Evolutionary conservation across 2,329 filamentous ascomycete species (phyloP).

Genomic region (Bipolaris bicolor): DNA sequence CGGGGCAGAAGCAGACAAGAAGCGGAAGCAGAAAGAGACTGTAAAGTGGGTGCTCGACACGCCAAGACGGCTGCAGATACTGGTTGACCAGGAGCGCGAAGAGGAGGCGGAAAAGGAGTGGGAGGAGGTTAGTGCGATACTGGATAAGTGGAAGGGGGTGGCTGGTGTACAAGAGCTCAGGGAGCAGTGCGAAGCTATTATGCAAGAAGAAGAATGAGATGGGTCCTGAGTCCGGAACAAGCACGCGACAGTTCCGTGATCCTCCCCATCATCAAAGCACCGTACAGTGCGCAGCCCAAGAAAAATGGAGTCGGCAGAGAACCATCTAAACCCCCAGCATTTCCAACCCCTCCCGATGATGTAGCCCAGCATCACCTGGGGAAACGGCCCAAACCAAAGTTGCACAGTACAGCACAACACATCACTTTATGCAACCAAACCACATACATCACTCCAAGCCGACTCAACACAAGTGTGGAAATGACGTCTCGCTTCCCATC

Average conservation of each 20-base stretch:
- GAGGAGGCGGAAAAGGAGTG: conserved; percentile 65
- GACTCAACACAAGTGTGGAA: too few relatives aligned
- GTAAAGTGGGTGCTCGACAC: conserved; percentile 68
- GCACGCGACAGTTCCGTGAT: background rate
- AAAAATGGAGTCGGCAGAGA: too few relatives aligned
- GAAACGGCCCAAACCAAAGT: too few relatives aligned
- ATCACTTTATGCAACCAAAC: too few relatives aligned
- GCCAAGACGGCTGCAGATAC: conserved; percentile 63
- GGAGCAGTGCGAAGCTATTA: conserved; percentile 45
- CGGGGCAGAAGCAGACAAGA: conserved; percentile 38
- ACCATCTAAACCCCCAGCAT: too few relatives aligned
- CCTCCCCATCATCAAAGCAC: too few relatives aligned
- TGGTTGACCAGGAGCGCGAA: conserved; percentile 65
- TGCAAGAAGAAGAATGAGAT: conserved; percentile 31
- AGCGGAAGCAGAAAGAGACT: conserved; percentile 58
- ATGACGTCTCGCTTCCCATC: too few relatives aligned
- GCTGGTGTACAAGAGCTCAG: conserved; percentile 51
- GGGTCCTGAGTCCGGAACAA: conserved; percentile 33
- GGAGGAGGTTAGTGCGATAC: conserved; percentile 48
- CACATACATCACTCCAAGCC: too few relatives aligned
- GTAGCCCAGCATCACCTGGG: too few relatives aligned
- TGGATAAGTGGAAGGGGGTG: conserved; percentile 54
- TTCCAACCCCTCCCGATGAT: too few relatives aligned
- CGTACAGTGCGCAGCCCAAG: too few relatives aligned
- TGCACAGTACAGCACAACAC: too few relatives aligned